These are phyloP conservation scores for Parafenestella ontariensis DNA, from an alignment of 2,329 filamentous ascomycete species.

Conservation along the genomic window DNA sequence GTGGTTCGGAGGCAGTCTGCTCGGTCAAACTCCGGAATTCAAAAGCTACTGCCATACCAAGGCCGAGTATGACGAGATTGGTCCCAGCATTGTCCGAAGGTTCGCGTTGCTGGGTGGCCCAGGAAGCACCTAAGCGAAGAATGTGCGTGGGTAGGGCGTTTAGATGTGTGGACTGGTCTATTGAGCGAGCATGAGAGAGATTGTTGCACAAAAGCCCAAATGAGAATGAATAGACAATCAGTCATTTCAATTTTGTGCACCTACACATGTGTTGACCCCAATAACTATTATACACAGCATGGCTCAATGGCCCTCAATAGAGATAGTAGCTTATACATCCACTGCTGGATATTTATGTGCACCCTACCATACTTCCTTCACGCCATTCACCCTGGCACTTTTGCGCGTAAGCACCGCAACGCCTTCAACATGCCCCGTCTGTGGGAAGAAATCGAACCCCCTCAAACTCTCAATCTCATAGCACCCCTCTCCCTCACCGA, in stretches of 20 bases:
- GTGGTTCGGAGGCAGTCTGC: constrained; percentile 96
- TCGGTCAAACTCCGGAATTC: constrained; percentile 98
- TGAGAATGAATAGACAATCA: constrained; percentile 17
- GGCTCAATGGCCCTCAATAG: background rate
- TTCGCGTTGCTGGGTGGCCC: constrained; percentile 94
- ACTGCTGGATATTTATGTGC: too few relatives aligned
- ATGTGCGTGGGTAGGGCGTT: background rate
- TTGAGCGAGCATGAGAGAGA: constrained; percentile 23
- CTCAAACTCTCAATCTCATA: constrained; percentile 91
- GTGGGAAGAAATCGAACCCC: constrained; percentile 97
- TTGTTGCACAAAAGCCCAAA: constrained; percentile 20
- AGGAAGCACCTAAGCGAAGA: constrained; percentile 69
- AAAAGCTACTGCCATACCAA: constrained; percentile 94
- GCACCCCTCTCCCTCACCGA: constrained; percentile 47
- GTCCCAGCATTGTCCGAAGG: constrained; percentile 91
- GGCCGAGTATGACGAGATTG: constrained; percentile 84
- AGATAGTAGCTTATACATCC: background rate
- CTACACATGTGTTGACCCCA: background rate
- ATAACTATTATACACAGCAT: background rate
- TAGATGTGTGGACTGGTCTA: constrained; percentile 11
- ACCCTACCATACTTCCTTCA: background rate
- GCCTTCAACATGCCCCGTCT: constrained; percentile 74
- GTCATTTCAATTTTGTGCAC: constrained; percentile 1
- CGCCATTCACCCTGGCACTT: background rate
- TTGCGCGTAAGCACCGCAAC: constrained; percentile 61